Percentiles rank a stretch among this genome's conserved stretches.
phyloP scores from a whole-genome alignment of 352 stramenopile species.

The Lagenidium sp. region DNA sequence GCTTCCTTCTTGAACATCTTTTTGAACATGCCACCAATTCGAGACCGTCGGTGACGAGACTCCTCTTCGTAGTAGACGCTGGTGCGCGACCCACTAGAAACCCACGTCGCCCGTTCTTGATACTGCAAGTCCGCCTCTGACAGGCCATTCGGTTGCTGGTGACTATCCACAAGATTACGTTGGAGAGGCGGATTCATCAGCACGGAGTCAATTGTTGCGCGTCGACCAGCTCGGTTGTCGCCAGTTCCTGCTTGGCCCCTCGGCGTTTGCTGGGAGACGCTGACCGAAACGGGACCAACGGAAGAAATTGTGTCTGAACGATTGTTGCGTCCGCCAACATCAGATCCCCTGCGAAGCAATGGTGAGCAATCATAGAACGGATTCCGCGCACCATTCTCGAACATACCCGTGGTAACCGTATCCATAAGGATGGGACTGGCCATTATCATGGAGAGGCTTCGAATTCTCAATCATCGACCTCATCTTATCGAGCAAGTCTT shows the following conservation, averaged over 20 bases:
- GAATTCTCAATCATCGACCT: constrained; percentile 35
- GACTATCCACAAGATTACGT: constrained; percentile 14
- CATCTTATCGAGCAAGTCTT: constrained; percentile 41
- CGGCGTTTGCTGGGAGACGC: constrained; percentile 22
- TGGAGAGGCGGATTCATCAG: constrained; percentile 18
- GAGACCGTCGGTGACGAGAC: constrained; percentile 50
- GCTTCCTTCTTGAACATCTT: constrained; percentile 90
- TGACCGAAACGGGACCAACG: constrained; percentile 47
- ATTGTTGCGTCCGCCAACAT: constrained; percentile 9
- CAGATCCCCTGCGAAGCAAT: too few species aligned
- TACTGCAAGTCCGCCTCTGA: constrained; percentile 9
- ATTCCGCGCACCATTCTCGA: constrained; percentile 12
- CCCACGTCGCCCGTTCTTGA: constrained; percentile 17
- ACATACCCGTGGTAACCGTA: constrained; percentile 6
- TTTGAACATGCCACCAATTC: constrained; percentile 82
- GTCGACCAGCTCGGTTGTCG: constrained; percentile 11
- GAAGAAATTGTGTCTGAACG: constrained; percentile 60
- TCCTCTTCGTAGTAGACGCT: constrained; percentile 66
- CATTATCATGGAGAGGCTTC: constrained; percentile 15
- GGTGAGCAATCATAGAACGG: too few species aligned
- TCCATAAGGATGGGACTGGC: background rate
- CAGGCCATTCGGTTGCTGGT: constrained; percentile 5
- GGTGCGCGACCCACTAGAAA: constrained; percentile 17
- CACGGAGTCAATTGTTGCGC: constrained; percentile 18
- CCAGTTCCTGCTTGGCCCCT: constrained; percentile 8